A percentile compares a stretch with the other conserved stretches of the same genome.
Conservation (phyloP, 2,329 filamentous ascomycete genomes). For the Colletotrichum tropicicola region DNA sequence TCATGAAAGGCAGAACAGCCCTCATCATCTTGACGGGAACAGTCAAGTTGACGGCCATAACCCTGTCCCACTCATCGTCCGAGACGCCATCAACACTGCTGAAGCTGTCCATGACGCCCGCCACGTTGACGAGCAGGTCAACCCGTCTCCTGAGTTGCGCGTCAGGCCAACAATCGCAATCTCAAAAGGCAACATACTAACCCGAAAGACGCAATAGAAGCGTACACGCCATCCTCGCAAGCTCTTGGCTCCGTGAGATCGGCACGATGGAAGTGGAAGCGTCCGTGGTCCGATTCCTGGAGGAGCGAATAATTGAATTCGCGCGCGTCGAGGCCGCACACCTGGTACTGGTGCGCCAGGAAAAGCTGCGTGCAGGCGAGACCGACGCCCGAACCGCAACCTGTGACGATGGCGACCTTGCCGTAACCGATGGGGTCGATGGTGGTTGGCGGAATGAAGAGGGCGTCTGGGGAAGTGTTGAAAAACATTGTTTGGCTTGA, state of each 20-base stretch:
- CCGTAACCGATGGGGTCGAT: conserved; percentile 26
- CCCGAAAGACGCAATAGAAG: conserved; percentile 13
- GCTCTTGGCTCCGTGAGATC: conserved; percentile 40
- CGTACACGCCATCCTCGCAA: conserved; percentile 35
- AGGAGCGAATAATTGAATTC: conserved; percentile 33
- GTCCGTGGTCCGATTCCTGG: conserved; percentile 35
- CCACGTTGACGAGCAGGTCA: conserved; percentile 55
- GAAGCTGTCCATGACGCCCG: conserved; percentile 53
- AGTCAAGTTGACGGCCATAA: conserved; percentile 51
- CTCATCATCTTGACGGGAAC: conserved; percentile 54
- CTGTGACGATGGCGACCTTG: conserved; percentile 41
- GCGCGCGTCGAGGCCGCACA: conserved; percentile 11
- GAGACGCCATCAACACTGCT: conserved; percentile 47
- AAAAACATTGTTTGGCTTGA: conserved; percentile 36
- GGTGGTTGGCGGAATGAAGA: conserved; percentile 36
- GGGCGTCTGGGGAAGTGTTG: conserved; percentile 35
- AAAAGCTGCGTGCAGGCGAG: conserved; percentile 43
- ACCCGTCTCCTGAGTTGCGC: conserved; percentile 33
- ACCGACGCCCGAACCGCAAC: conserved; percentile 43
- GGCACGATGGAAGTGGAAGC: conserved; percentile 43
- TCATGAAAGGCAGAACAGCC: conserved; percentile 51
- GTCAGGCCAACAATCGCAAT: background rate
- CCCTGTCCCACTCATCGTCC: conserved; percentile 48
- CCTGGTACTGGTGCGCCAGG: conserved; percentile 27
- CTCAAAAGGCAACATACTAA: background rate